phyloP scores from a whole-genome alignment of 2,329 filamentous ascomycete genomes.

The Hypoxylon sp. region DNA sequence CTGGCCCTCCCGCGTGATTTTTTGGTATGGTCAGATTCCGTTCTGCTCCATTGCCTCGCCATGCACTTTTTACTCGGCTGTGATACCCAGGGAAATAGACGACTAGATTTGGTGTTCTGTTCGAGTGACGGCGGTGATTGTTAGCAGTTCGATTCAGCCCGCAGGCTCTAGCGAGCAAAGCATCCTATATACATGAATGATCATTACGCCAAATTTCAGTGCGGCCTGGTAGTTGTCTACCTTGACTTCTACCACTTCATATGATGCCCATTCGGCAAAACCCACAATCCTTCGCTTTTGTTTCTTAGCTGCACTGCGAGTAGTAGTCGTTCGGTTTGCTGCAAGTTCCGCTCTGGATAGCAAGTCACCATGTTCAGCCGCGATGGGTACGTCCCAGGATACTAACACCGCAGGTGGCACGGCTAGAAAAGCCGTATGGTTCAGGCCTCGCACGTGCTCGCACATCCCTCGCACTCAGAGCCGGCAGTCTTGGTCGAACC shows the following conservation, averaged over 20 bases:
- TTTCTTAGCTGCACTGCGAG: conserved; percentile 36
- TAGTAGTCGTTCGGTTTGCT: conserved; percentile 40
- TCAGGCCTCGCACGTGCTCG: conserved; percentile 38
- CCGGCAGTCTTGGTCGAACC: conserved; percentile 42
- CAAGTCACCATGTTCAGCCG: conserved; percentile 19
- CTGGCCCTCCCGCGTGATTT: conserved; percentile 61
- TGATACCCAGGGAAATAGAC: conserved; percentile 24
- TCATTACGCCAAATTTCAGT: background rate
- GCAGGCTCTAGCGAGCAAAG: conserved; percentile 3
- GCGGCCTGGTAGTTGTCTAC: background rate
- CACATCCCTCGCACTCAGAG: conserved; percentile 38
- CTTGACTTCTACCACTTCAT: background rate
- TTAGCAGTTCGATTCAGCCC: conserved; percentile 2
- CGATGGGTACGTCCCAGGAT: background rate
- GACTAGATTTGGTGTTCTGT: conserved; percentile 3
- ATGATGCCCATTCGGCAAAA: background rate
- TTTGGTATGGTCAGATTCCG: background rate
- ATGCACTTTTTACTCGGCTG: conserved; percentile 1
- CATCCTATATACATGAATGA: conserved; percentile 13
- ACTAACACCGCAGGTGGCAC: conserved; percentile 40
- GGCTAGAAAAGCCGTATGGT: conserved; percentile 41
- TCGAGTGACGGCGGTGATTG: conserved; percentile 10
- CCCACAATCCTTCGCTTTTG: background rate
- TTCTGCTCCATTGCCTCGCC: background rate
- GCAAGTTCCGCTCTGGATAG: conserved; percentile 36